These are phyloP conservation scores for Ophiostoma populinum DNA, from an alignment of 2,329 filamentous ascomycete species.

Conservation along the genomic window DNA sequence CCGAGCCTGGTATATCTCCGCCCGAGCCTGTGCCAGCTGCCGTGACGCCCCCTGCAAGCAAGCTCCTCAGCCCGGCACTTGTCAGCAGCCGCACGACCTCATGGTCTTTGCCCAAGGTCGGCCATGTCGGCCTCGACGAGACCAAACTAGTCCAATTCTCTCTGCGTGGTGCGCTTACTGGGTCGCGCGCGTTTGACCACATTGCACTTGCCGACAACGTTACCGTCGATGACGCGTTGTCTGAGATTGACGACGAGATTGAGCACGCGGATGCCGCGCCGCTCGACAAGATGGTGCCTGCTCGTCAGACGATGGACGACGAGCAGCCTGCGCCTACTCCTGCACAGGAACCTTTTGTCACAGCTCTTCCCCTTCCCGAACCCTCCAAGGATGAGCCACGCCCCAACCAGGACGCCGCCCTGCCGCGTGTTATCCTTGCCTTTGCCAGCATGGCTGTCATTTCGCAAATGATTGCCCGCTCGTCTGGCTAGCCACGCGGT, in stretches of 20 bases:
- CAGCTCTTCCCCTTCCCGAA: no score
- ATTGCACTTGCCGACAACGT: neutral
- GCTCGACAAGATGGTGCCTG: no score
- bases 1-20: no score
- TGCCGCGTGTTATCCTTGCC: slow-evolving; percentile 16
- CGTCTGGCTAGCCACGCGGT: neutral
- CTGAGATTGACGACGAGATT: neutral
- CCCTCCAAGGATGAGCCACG: neutral
- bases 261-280: neutral
- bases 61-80: no score
- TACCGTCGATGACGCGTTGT: neutral
- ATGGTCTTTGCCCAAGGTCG: slow-evolving; percentile 14
- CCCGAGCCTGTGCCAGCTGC: no score
- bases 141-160: slow-evolving; percentile 14
- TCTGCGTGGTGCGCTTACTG: slow-evolving; percentile 16
- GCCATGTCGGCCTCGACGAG: slow-evolving; percentile 17
- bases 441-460: slow-evolving; percentile 16
- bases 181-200: slow-evolving; percentile 13
- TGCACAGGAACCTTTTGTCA: neutral
- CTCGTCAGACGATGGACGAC: neutral
- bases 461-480: slow-evolving; percentile 12
- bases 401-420: slow-evolving; percentile 5
- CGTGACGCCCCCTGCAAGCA: no score
- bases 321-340: neutral
- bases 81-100: neutral